Evolutionary conservation across 2,329 filamentous ascomycete species (phyloP), one percentile per base, ranked within the genome.

Genomic region (Epichloe gansuensis): DNA sequence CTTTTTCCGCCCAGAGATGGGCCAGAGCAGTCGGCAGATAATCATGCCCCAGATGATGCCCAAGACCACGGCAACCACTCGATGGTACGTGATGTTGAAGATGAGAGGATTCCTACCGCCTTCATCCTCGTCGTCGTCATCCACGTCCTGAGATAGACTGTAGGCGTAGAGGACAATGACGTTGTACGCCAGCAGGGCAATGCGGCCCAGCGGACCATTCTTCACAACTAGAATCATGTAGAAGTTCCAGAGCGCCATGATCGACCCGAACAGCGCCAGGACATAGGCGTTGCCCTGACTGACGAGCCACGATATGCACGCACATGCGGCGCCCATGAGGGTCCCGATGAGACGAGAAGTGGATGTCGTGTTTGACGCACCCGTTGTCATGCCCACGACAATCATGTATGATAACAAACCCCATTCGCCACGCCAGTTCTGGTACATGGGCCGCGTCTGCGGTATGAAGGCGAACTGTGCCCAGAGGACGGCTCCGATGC

Each of bases 381-480:
- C 93, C 23, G 96, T 91, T 0, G 91, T 98, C 90, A 96, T 97
- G 39, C 88, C 90, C 65, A 91, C 95, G 25, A 98, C 93, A 63
- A 97, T 83, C 91, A 97, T 97, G 72, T 95, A 97, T 0, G 90
- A 95, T 52, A 98, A 69, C 2, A 98, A 75, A 23, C 93, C 93
- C 93, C 93, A 98, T 75, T 98, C 93, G 34, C 91, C 91, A 65
- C 91, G 78, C 89, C 91, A 97, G 61, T 85, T 85, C 50, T 82
- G 77, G 65, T 96, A 98, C 21, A 86, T 77, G 0, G 87, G 86
- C 50, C 90, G 76, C 2, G 90, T 95, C 8, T 77, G 72, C 1
- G 83, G 79, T 37, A 96, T 78, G 62, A 95, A 98, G 2, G 93
- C 85, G 59, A 94, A 87, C 67, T 93, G 81, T 17, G 90, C 91